A percentile compares a stretch with the other conserved stretches of the same genome.
These are phyloP conservation scores for Deuterostichococcus epilithicus DNA, from an alignment of 139 green algal species.

Conservation along the genomic window DNA sequence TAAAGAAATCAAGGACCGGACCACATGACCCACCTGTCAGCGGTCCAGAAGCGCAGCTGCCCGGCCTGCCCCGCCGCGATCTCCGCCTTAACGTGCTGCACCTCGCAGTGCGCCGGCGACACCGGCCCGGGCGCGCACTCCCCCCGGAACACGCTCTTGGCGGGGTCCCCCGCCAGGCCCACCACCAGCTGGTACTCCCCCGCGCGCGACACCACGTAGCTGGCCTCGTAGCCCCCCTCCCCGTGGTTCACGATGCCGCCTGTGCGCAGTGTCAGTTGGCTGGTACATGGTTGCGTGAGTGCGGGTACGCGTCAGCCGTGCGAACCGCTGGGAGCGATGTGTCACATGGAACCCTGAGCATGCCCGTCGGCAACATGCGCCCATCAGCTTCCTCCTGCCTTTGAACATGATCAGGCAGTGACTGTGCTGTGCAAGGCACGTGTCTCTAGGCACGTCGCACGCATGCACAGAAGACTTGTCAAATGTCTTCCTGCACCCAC, in stretches of 20 bases:
- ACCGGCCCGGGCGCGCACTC: constrained; percentile 2
- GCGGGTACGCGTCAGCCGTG: no score
- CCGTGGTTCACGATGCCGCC: not conserved
- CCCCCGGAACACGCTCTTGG: not conserved
- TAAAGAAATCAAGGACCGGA: no score
- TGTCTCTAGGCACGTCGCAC: no score
- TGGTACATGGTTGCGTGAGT: no score
- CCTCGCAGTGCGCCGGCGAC: constrained; percentile 9
- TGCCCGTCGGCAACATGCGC: no score
- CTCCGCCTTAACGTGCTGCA: not conserved
- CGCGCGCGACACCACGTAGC: constrained; percentile 1
- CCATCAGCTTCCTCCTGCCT: no score
- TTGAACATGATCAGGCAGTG: no score
- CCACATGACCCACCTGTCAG: constrained; percentile 13
- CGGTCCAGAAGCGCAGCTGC: constrained; percentile 2
- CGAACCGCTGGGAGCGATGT: no score
- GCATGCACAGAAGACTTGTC: no score
- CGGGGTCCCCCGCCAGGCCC: constrained; percentile 2
- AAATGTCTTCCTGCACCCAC: no score
- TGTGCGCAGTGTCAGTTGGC: not conserved
- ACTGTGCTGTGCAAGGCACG: no score
- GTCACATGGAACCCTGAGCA: no score
- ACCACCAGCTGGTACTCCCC: constrained; percentile 1
- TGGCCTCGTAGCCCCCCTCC: not conserved
- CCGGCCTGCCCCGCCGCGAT: constrained; percentile 4